phyloP scores from a whole-genome alignment of 805 yeast species.

The Myxozyma vanderwaltii region DNA sequence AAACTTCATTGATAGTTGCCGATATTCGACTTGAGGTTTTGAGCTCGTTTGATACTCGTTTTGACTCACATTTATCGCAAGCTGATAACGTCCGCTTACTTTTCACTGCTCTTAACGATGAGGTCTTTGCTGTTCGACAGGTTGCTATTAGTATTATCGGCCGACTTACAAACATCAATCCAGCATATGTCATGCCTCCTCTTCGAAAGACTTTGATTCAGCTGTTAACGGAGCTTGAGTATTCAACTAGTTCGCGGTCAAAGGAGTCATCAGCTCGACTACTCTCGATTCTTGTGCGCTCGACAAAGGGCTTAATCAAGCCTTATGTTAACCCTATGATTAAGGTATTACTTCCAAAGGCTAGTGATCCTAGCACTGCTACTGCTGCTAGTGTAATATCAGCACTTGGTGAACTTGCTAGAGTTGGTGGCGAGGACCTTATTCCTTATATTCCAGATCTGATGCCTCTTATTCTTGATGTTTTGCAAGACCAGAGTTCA shows the following conservation, averaged over 20 bases:
- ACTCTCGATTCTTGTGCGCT: conserved; percentile 69
- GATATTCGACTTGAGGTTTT: conserved; percentile 84
- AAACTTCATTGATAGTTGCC: conserved; percentile 45
- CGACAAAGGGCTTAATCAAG: conserved; percentile 78
- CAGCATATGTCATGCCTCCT: conserved; percentile 94
- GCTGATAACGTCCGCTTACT: conserved; percentile 84
- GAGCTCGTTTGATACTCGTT: conserved; percentile 66
- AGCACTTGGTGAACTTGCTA: conserved; percentile 86
- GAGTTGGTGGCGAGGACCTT: conserved; percentile 86
- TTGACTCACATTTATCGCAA: conserved; percentile 92
- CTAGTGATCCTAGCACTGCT: conserved; percentile 68
- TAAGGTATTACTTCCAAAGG: conserved; percentile 76
- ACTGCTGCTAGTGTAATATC: conserved; percentile 84
- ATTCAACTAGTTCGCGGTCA: conserved; percentile 70
- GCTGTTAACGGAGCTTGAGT: conserved; percentile 79
- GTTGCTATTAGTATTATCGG: conserved; percentile 81
- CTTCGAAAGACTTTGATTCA: conserved; percentile 84
- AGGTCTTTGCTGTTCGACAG: conserved; percentile 77
- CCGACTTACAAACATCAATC: conserved; percentile 79
- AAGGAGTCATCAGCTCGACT: conserved; percentile 86
- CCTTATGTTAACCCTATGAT: conserved; percentile 93
- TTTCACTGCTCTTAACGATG: conserved; percentile 90
- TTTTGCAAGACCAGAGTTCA: conserved; percentile 92
- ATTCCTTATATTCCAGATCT: conserved; percentile 67
- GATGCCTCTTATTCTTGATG: conserved; percentile 85